A percentile compares a stretch with the other conserved stretches of the same genome.
phyloP scores from a whole-genome alignment of 345 rosid species.

The Leavenworthia alabamica region DNA sequence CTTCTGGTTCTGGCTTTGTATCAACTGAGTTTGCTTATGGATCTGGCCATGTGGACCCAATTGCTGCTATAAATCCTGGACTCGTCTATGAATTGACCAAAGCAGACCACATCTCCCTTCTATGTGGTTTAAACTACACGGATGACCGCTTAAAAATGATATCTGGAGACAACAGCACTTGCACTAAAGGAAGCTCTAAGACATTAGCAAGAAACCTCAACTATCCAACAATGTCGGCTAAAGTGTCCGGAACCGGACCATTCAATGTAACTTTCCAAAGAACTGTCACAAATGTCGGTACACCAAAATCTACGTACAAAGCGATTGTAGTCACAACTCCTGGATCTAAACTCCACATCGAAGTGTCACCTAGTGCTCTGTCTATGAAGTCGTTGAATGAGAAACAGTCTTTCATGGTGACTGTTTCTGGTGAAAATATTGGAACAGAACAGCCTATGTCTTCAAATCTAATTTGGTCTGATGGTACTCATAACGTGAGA shows the following conservation, averaged over 20 bases:
- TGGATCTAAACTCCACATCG: slow-evolving; percentile 1
- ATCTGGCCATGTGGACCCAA: slow-evolving; percentile 51
- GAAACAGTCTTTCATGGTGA: slow-evolving; percentile 39
- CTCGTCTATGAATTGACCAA: slow-evolving; percentile 31
- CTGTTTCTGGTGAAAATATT: slow-evolving; percentile 14
- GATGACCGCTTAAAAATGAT: neutral
- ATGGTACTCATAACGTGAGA: slow-evolving; percentile 23
- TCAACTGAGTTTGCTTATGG: slow-evolving; percentile 47
- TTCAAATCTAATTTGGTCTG: slow-evolving; percentile 31
- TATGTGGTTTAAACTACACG: slow-evolving; percentile 37
- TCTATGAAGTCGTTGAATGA: slow-evolving; percentile 30
- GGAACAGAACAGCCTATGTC: neutral
- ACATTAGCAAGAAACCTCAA: slow-evolving; percentile 34
- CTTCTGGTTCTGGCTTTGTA: slow-evolving; percentile 11
- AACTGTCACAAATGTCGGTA: slow-evolving; percentile 58
- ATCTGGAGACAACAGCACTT: slow-evolving; percentile 36
- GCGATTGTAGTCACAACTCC: slow-evolving; percentile 4
- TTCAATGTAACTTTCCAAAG: slow-evolving; percentile 30
- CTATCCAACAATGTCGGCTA: slow-evolving; percentile 39
- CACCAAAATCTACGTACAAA: slow-evolving; percentile 38
- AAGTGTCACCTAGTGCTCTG: slow-evolving; percentile 37
- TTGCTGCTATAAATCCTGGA: slow-evolving; percentile 37
- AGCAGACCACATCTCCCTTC: slow-evolving; percentile 38
- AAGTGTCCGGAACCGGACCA: neutral
- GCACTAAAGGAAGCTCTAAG: slow-evolving; percentile 9